These are phyloP conservation scores for Xylaria sp. DNA, from an alignment of 2,329 filamentous ascomycete species.

Conservation along the genomic window DNA sequence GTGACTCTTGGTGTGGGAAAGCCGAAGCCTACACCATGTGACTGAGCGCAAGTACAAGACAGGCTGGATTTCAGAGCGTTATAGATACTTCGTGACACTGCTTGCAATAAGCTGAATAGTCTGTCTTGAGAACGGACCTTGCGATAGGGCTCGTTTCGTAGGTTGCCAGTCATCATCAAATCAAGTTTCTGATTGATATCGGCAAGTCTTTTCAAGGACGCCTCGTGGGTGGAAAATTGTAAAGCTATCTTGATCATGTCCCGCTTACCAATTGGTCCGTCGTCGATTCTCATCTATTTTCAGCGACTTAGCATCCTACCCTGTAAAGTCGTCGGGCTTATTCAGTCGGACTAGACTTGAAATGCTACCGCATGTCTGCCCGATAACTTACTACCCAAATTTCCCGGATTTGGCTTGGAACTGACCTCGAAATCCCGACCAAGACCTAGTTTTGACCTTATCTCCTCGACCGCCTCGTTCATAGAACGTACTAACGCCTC, in stretches of 20 bases:
- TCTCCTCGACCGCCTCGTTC: conserved; percentile 37
- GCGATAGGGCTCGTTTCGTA: conserved; percentile 42
- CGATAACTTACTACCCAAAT: background rate
- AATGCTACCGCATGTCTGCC: background rate
- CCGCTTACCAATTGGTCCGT: conserved; percentile 22
- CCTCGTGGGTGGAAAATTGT: conserved; percentile 31
- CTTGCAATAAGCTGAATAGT: conserved; percentile 38
- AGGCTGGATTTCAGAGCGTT: conserved; percentile 42
- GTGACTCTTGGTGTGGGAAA: conserved; percentile 28
- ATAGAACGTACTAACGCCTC: conserved; percentile 43
- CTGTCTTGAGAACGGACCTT: conserved; percentile 37
- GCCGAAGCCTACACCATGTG: conserved; percentile 40
- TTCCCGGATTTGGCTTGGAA: background rate
- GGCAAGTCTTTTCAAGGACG: conserved; percentile 27
- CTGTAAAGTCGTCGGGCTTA: background rate
- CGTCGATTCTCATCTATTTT: conserved; percentile 23
- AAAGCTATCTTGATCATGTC: conserved; percentile 35
- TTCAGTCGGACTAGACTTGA: background rate
- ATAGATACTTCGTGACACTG: conserved; percentile 42
- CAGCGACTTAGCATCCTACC: conserved; percentile 3
- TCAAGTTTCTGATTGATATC: conserved; percentile 44
- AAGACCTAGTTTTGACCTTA: conserved; percentile 35
- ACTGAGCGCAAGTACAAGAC: conserved; percentile 38
- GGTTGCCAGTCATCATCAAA: conserved; percentile 36
- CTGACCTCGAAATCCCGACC: conserved; percentile 29